These are phyloP conservation scores for Crithidia acanthocephali DNA, from an alignment of 208 protist species.

Conservation along the genomic window DNA sequence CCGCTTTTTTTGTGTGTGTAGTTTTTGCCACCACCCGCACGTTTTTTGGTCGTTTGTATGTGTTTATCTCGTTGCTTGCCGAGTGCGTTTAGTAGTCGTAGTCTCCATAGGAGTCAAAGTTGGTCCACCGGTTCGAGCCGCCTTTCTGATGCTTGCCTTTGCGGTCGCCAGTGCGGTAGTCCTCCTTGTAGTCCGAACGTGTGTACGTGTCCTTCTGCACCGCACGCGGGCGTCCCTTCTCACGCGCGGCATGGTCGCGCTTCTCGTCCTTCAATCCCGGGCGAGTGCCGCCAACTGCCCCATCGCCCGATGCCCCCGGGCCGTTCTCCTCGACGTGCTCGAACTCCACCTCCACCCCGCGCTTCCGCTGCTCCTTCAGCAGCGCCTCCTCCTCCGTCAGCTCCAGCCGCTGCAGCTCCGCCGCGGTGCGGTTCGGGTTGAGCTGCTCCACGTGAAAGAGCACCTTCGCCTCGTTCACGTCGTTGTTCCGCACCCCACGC, in stretches of 20 bases:
- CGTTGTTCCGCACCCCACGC: constrained; percentile 56
- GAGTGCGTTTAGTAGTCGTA: constrained; percentile 40
- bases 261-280: constrained; percentile 6
- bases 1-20: not conserved
- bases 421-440: constrained; percentile 54
- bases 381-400: constrained; percentile 58
- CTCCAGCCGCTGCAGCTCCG: constrained; percentile 50
- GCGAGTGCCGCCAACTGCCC: not conserved
- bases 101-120: constrained; percentile 44
- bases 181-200: constrained; percentile 65
- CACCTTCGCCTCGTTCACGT: constrained; percentile 57
- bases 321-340: constrained; percentile 21
- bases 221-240: constrained; percentile 23
- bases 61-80: too few relatives aligned
- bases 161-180: constrained; percentile 50
- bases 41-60: too few relatives aligned
- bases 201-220: constrained; percentile 28
- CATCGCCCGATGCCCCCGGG: not conserved
- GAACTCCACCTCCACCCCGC: constrained; percentile 41
- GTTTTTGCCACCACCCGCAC: not conserved
- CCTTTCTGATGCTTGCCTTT: constrained; percentile 83
- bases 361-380: constrained; percentile 45
- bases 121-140: constrained; percentile 45
- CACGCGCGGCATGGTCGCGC: constrained; percentile 4
- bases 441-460: constrained; percentile 49